A percentile compares a stretch with the other conserved stretches of the same genome.
phyloP scores from a whole-genome alignment of 441 rosid species.

The Erodium moschatum region DNA sequence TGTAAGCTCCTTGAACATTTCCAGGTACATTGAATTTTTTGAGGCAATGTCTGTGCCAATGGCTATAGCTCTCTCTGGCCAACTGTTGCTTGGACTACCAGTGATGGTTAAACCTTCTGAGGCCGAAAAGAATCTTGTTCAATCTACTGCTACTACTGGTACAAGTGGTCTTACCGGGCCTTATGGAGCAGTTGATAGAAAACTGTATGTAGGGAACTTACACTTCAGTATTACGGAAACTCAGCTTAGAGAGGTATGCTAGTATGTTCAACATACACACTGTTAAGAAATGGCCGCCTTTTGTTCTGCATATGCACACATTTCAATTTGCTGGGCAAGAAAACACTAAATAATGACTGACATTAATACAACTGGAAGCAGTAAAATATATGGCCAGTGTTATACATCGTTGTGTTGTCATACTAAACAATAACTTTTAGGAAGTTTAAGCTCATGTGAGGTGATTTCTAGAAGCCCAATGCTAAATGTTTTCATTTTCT shows the following conservation, averaged over 20 bases:
- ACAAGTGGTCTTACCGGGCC: slow-evolving; percentile 53
- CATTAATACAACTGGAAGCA: neutral
- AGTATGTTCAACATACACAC: neutral
- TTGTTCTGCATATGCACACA: neutral
- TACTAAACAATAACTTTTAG: neutral
- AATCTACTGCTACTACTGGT: slow-evolving; percentile 47
- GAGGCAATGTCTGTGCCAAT: slow-evolving; percentile 88
- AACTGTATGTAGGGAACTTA: slow-evolving; percentile 78
- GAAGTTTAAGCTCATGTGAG: neutral
- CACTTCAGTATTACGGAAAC: slow-evolving; percentile 85
- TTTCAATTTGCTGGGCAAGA: neutral
- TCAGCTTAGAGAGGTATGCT: slow-evolving; percentile 78
- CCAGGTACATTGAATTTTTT: slow-evolving; percentile 88
- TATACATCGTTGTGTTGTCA: neutral
- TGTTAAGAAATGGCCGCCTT: neutral
- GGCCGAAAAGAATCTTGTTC: slow-evolving; percentile 92
- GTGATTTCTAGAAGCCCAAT: neutral
- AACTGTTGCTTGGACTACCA: slow-evolving; percentile 75
- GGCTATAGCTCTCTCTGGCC: slow-evolving; percentile 89
- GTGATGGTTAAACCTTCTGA: slow-evolving; percentile 97
- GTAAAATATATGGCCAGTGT: neutral
- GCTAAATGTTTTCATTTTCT: neutral
- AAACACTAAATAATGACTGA: neutral
- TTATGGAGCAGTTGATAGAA: slow-evolving; percentile 72
- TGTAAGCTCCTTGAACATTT: slow-evolving; percentile 28